Evolutionary conservation across 768 basidiomycete species (phyloP).

Genomic region (Tylopilus felleus): DNA sequence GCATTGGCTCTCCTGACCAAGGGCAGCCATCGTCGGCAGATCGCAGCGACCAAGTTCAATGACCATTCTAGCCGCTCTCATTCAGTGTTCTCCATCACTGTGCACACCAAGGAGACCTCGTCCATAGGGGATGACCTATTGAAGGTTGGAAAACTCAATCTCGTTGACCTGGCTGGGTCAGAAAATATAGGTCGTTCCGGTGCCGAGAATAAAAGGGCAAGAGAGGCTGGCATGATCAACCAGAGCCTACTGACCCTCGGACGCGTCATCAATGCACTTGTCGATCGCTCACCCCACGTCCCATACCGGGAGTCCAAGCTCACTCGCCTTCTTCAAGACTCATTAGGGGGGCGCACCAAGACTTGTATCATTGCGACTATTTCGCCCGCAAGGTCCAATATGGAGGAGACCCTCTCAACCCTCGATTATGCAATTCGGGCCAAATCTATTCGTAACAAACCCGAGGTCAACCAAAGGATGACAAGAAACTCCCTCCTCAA

Average conservation of each 20-base stretch:
- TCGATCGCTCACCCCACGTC: constrained; percentile 87
- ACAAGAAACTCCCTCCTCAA: constrained; percentile 88
- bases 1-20: constrained; percentile 82
- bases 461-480: constrained; percentile 93
- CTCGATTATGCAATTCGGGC: constrained; percentile 95
- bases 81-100: constrained; percentile 94
- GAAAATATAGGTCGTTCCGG: constrained; percentile 97
- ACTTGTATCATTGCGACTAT: constrained; percentile 97
- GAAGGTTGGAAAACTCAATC: constrained; percentile 91
- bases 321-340: constrained; percentile 96
- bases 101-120: constrained; percentile 84
- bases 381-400: constrained; percentile 88
- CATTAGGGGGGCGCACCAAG: constrained; percentile 95
- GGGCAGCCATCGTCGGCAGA: constrained; percentile 88
- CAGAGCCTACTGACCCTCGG: constrained; percentile 96
- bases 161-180: constrained; percentile 95
- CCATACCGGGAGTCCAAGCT: constrained; percentile 98
- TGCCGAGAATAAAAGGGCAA: constrained; percentile 90
- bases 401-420: constrained; percentile 97
- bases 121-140: constrained; percentile 81
- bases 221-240: constrained; percentile 99
- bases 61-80: constrained; percentile 97
- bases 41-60: constrained; percentile 96
- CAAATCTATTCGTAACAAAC: constrained; percentile 92
- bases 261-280: constrained; percentile 92